Percentiles rank a stretch among this genome's conserved stretches.
Conservation (phyloP, 495 filamentous ascomycete species). For the Xylaria palmicola region DNA sequence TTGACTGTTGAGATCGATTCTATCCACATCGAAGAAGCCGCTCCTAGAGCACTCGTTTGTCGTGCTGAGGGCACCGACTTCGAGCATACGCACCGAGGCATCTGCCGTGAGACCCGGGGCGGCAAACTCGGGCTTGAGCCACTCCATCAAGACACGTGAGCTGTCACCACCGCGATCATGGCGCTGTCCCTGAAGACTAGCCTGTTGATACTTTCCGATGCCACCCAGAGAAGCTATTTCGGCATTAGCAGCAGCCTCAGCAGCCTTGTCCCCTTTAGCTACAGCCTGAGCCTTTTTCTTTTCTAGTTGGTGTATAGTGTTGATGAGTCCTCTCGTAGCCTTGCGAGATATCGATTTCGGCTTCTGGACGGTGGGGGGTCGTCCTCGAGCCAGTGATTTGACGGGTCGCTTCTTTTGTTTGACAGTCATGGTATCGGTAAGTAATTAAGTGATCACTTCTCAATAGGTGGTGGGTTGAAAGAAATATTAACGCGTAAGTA, state of each 20-base stretch:
- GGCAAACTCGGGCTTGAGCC: constrained; percentile 58
- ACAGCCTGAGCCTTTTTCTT: constrained; percentile 72
- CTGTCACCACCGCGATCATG: constrained; percentile 86
- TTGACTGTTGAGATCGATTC: constrained; percentile 91
- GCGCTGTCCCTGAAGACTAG: constrained; percentile 85
- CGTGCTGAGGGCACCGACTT: constrained; percentile 85
- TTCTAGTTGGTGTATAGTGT: constrained; percentile 77
- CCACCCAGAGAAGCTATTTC: constrained; percentile 65
- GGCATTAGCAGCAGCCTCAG: constrained; percentile 55
- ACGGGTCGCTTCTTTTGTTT: constrained; percentile 39
- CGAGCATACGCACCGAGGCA: constrained; percentile 63
- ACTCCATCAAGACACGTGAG: constrained; percentile 80
- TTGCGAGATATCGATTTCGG: constrained; percentile 70
- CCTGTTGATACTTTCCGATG: constrained; percentile 78
- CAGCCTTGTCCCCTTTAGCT: constrained; percentile 56
- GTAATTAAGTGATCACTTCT: constrained; percentile 17
- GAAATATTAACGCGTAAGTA: too few relatives aligned
- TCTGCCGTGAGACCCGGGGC: constrained; percentile 25
- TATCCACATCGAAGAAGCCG: constrained; percentile 65
- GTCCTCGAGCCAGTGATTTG: constrained; percentile 63
- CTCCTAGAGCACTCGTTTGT: constrained; percentile 80
- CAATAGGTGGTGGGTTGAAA: too few relatives aligned
- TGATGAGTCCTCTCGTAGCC: constrained; percentile 76
- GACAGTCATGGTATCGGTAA: constrained; percentile 14
- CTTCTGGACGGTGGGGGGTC: constrained; percentile 58